Conservation (phyloP, 1,284 basidiomycete species). For the Moesziomyces sp. region DNA sequence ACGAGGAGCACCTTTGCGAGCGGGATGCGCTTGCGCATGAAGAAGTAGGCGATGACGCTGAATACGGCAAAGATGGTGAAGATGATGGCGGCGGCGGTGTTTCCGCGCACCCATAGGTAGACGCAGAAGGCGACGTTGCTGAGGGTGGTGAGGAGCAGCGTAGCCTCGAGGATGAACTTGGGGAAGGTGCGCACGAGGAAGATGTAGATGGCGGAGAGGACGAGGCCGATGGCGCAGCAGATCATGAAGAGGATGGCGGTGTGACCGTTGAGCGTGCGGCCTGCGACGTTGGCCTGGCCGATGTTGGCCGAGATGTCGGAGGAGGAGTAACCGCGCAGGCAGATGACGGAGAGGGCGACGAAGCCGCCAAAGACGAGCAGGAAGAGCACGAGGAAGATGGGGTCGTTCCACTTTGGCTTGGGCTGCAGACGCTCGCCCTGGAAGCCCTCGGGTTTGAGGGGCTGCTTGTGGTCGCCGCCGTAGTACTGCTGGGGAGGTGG, state of each 20-base stretch:
- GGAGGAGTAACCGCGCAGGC: constrained; percentile 55
- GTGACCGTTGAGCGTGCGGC: constrained; percentile 79
- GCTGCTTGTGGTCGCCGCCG: constrained; percentile 45
- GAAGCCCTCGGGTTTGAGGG: constrained; percentile 57
- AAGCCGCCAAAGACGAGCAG: constrained; percentile 67
- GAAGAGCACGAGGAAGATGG: constrained; percentile 67
- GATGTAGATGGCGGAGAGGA: constrained; percentile 71
- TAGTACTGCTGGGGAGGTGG: constrained; percentile 41
- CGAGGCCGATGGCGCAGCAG: constrained; percentile 74
- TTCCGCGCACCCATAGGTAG: constrained; percentile 51
- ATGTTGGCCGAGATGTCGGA: constrained; percentile 35
- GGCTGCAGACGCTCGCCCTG: constrained; percentile 56
- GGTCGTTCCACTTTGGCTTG: constrained; percentile 59
- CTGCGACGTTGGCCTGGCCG: constrained; percentile 73
- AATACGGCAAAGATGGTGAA: constrained; percentile 64
- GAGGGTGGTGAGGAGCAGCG: constrained; percentile 52
- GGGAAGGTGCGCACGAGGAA: constrained; percentile 80
- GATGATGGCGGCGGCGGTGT: constrained; percentile 57
- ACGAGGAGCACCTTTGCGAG: constrained; percentile 58
- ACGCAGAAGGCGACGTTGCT: constrained; percentile 54
- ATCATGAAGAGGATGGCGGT: constrained; percentile 78
- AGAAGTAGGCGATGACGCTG: constrained; percentile 59
- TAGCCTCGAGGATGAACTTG: constrained; percentile 69
- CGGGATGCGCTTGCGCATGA: constrained; percentile 60
- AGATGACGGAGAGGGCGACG: constrained; percentile 68